Base-by-base conservation (phyloP, 257 asterid genomes). In the Fraxinus quadrangulata region DNA sequence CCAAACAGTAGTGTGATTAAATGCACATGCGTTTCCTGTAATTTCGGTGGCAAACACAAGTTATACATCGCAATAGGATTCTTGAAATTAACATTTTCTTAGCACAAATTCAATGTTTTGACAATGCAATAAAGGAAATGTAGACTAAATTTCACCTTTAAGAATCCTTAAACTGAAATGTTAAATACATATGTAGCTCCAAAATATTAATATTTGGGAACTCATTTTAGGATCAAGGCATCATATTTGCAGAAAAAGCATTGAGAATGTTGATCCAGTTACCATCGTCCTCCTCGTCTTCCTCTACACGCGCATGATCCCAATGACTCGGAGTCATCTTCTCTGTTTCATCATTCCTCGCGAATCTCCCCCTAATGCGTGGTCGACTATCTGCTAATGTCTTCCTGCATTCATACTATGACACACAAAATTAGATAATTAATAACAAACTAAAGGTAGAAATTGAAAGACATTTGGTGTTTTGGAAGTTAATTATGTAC, bases 381-480 rank as follows among this genome's bases (percentile, higher is more conserved):
- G 94, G 98, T 54, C 97, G 83, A 72, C 97, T 92, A 69, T 92
- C 98, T 16, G 98, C 98, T 74, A 94, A 81, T 23, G 97, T 89
- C 82, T 94, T 95, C 81, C 99, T 85, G 82, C 99, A 92, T 79
- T 93, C 99, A 12, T 95, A 95, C 99, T 95, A 80, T 30, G 82
- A 5, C 56, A 49, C 5, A 14, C 21, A 70, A 75, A 37, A 69
- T 36, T 73, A 21, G 5, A 30, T 11, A 65, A 17, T 65, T 40
- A 71, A 45, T 51, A 51, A 19, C 65, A n/a, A 17, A 17, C 23
- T 0, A 17, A 49, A 49, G 61, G 17, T 49, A 4, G 8, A 49
- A 49, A 42, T 42, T 42, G 17, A 42, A 11, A 42, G 16, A 12
- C 17, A 42, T 42, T 11, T 42, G 49, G 49, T 42, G 49, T 10